Base-by-base conservation (phyloP, 148 eudicot genomes). In the Amaranthus hypochondriacus region DNA sequence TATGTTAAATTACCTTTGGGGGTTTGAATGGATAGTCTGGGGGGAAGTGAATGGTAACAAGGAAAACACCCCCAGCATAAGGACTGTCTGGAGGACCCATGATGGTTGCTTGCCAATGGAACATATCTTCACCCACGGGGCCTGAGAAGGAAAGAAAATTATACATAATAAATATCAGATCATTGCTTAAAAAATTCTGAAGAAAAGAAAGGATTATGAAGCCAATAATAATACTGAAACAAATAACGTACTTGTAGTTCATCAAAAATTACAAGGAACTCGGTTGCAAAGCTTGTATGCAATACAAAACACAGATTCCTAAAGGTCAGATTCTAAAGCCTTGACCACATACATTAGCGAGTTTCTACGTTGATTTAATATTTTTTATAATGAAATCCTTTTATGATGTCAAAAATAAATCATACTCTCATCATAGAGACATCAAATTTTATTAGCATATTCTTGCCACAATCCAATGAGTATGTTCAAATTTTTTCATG, bases 11-110 rank as follows among this genome's bases (percentile, higher is more conserved):
- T 80, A 81, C 83, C 83, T 81, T 81, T 9, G 83, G 83, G 43
- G 83, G 83, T 69, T 81, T 81, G n/a, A 81, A 81, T 9, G 83
- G 83, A 77, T 81, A 81, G 60, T 81, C 83, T 64, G 80, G 83
- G 46, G 83, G 83, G 57, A 81, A 77, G 66, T 81, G 80, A 61
- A 81, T 77, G 8, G 77, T 76, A 73, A 81, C 80, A 18, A 62
- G 80, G 80, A 81, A 81, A 73, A 81, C 77, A 49, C 83, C 83
- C 53, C 83, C 83, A 11, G 80, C 67, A 46, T 81, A 81, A 3
- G 83, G 83, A 74, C 80, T 76, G 39, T 81, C 83, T 12, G 80
- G 77, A 56, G 83, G 83, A 46, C 83, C 80, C 75, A 77, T 76
- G 14, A 77, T 81, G 44, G 83, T 81, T 50, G 80, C 83, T 81